These are phyloP conservation scores for Microstegium vimineum DNA, from an alignment of 176 grass and related monocot species.

Conservation along the genomic window DNA sequence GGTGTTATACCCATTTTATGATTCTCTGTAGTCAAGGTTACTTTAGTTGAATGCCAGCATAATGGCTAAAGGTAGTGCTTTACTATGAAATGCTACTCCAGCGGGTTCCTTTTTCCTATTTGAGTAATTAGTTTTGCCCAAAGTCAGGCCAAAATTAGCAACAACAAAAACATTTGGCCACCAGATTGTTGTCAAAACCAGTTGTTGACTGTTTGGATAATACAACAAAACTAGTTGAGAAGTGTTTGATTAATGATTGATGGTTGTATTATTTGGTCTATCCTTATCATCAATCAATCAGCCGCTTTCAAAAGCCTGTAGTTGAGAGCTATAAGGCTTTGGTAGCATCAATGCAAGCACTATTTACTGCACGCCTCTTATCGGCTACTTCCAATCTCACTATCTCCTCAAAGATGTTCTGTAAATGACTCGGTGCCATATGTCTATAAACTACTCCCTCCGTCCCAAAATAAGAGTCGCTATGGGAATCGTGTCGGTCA, in stretches of 20 bases:
- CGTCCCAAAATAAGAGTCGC: too few relatives aligned
- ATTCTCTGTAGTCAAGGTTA: background rate
- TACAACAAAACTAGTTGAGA: too few relatives aligned
- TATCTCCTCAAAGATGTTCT: background rate
- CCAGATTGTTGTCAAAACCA: background rate
- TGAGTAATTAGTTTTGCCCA: background rate
- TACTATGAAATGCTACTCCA: background rate
- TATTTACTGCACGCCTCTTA: background rate
- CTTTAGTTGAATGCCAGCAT: background rate
- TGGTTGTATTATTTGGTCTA: constrained; percentile 6
- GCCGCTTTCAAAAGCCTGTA: background rate
- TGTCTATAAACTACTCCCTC: background rate
- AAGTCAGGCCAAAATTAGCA: background rate
- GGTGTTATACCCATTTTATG: background rate
- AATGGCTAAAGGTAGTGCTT: background rate
- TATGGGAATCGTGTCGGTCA: too few relatives aligned
- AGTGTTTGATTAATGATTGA: too few relatives aligned
- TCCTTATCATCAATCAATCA: background rate
- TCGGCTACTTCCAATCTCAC: background rate
- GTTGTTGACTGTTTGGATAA: background rate
- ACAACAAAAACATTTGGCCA: background rate
- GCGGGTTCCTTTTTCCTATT: background rate
- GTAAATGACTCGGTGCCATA: background rate
- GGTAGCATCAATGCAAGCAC: background rate
- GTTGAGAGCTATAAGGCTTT: background rate